Evolutionary conservation across 108 stramenopile genomes (phyloP).

Genomic region (Asterionellopsis glacialis): DNA sequence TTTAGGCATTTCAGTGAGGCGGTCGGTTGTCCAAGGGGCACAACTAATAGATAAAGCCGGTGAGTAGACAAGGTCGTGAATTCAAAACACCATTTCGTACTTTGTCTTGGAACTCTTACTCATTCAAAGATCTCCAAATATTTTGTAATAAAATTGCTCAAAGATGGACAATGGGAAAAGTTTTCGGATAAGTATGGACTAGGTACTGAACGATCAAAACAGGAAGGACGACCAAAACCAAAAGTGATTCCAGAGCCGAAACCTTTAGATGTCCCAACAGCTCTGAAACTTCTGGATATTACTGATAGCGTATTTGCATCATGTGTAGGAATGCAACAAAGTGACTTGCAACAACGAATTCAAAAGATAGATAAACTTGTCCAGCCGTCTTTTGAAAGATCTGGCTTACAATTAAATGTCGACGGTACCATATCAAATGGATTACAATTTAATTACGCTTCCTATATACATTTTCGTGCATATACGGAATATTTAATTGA

Average conservation of each 20-base stretch:
- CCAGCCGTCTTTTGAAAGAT: slow-evolving; percentile 48
- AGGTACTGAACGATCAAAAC: slow-evolving; percentile 46
- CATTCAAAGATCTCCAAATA: too few relatives aligned
- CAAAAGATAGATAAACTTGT: slow-evolving; percentile 36
- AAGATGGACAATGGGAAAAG: slow-evolving; percentile 66
- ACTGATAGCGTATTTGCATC: slow-evolving; percentile 35
- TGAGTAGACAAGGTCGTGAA: too few relatives aligned
- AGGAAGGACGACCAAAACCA: slow-evolving; percentile 20
- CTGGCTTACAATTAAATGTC: slow-evolving; percentile 14
- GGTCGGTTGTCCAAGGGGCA: slow-evolving; percentile 73
- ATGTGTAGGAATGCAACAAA: slow-evolving; percentile 4
- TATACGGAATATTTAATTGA: slow-evolving; percentile 63
- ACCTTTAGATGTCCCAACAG: slow-evolving; percentile 30
- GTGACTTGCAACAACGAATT: slow-evolving; percentile 26
- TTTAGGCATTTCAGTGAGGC: slow-evolving; percentile 50
- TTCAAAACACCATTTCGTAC: too few relatives aligned
- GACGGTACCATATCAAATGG: slow-evolving; percentile 10
- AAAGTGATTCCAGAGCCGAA: slow-evolving; percentile 33
- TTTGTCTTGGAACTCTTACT: too few relatives aligned
- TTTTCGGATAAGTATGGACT: slow-evolving; percentile 68
- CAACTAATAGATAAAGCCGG: slow-evolving; percentile 68
- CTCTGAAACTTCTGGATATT: slow-evolving; percentile 25
- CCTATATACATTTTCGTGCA: slow-evolving; percentile 65
- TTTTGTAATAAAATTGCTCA: too few relatives aligned
- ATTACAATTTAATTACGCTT: slow-evolving; percentile 63